Base-by-base conservation (phyloP, 768 basidiomycete species). In the Daedaleopsis sinensis region DNA sequence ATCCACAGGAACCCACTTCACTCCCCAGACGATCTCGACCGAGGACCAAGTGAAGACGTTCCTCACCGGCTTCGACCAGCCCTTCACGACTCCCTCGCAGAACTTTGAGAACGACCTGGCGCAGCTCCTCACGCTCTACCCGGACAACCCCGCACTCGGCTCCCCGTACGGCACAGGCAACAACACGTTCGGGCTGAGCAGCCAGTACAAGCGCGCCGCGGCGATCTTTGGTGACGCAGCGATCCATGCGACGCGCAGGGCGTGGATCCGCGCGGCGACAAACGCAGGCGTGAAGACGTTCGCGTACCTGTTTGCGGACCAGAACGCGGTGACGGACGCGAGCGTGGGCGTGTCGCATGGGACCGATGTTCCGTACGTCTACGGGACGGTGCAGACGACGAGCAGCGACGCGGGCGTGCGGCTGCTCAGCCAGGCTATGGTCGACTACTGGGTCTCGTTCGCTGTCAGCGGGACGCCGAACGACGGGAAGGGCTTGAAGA, bases 361-460 rank as follows among this genome's bases (percentile, higher is more conserved):
- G 3, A 60, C 52, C 42, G 70, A 72, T 42, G 47, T 72, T 7
- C 21, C 38, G 13, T 72, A 71, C 44, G 53, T 71, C 16, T 71
- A 63, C 48, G 38, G 43, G 13, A 27, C 39, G 19, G 53, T 54
- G 21, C 5, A 50, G 24, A 35, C 27, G 19, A 23, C 16, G 35
- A 60, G n/a, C 49, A 59, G 18, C 16, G 43, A 21, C 18, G 52
- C 52, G 5, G 12, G 57, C 1, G 64, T 60, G 15, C 21, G 12
- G 37, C 48, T 32, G 11, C 42, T 80, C 1, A 79, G 78, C 47
- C 66, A 56, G 5, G 9, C 63, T 12, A 80, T 80, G 79, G 73
- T 73, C 15, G 77, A 80, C 32, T 80, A 80, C 50, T 80, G 79
- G 79, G 66, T 82, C n/a, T 81, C 80, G 0, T 82, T 82, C 54